Conservation (phyloP, 169 alveolate genomes). For the Eimeria praecox region DNA sequence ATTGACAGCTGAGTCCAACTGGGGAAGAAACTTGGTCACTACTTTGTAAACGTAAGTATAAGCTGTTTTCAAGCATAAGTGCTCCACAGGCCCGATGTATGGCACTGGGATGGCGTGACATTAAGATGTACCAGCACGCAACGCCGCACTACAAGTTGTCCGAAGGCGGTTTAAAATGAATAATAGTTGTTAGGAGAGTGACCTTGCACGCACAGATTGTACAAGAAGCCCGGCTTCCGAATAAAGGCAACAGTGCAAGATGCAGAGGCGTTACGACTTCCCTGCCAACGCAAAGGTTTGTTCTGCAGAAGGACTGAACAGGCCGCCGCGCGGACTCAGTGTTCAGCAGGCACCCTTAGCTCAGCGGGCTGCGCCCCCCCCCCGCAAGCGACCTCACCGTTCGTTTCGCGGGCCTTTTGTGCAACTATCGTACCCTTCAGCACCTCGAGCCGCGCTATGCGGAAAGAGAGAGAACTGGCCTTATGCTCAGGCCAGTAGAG, state of each 20-base stretch:
- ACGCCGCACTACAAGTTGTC: neutral
- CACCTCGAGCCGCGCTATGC: neutral
- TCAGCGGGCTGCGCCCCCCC: conserved; percentile 4
- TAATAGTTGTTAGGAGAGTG: neutral
- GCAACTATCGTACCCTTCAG: neutral
- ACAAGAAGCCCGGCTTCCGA: neutral
- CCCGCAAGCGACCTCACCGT: neutral
- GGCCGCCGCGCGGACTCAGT: neutral
- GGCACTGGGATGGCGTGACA: neutral
- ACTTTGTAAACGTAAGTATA: neutral
- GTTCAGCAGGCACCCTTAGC: conserved; percentile 1
- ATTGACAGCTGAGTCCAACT: neutral
- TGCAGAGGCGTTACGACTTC: neutral
- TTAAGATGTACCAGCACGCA: neutral
- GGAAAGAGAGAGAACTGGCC: neutral
- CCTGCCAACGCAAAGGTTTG: neutral
- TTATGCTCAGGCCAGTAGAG: neutral
- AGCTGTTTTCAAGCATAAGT: neutral
- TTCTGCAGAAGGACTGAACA: neutral
- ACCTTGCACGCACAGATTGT: conserved; percentile 15
- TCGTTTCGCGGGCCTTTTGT: neutral
- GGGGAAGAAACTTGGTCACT: neutral
- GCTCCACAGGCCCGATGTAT: too few relatives aligned
- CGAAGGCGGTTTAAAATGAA: conserved; percentile 11
- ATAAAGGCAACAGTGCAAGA: neutral